phyloP scores from a whole-genome alignment of 768 basidiomycete species.

The Lactifluus hygrophoroides region DNA sequence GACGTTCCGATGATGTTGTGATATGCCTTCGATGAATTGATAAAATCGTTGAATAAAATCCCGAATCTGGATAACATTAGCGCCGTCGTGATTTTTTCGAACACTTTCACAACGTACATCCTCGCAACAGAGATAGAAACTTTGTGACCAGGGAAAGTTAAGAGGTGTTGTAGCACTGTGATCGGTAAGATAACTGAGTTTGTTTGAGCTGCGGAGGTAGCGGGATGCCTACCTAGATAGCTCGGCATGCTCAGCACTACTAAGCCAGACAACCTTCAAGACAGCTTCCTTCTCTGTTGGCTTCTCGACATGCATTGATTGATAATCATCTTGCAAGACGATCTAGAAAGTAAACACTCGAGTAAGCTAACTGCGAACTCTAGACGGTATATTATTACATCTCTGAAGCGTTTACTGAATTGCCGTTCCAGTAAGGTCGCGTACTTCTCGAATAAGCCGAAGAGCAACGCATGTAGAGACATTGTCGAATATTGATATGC shows the following conservation, averaged over 20 bases:
- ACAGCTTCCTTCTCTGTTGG: conserved; percentile 59
- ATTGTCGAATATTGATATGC: conserved; percentile 79
- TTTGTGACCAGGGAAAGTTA: conserved; percentile 87
- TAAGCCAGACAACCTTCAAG: conserved; percentile 79
- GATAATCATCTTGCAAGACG: conserved; percentile 77
- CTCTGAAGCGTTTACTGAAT: conserved; percentile 74
- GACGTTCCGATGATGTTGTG: conserved; percentile 84
- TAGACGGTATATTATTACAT: conserved; percentile 37
- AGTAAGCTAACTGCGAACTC: neutral
- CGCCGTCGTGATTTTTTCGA: neutral
- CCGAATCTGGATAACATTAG: conserved; percentile 49
- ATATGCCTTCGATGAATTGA: conserved; percentile 91
- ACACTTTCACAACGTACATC: conserved; percentile 41
- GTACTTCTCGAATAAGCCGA: conserved; percentile 89
- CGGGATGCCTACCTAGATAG: conserved; percentile 39
- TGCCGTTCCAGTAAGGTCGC: conserved; percentile 71
- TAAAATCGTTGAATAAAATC: conserved; percentile 92
- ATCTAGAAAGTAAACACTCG: conserved; percentile 40
- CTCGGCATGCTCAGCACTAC: conserved; percentile 51
- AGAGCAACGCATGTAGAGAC: conserved; percentile 74
- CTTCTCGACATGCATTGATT: conserved; percentile 70
- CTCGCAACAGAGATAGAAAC: conserved; percentile 92
- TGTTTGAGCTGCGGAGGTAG: neutral
- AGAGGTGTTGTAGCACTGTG: conserved; percentile 56
- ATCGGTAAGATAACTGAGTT: neutral